Percentiles rank a stretch among this genome's conserved stretches.
Conservation (phyloP, 495 filamentous ascomycete species). For the Aspergillus baeticus region DNA sequence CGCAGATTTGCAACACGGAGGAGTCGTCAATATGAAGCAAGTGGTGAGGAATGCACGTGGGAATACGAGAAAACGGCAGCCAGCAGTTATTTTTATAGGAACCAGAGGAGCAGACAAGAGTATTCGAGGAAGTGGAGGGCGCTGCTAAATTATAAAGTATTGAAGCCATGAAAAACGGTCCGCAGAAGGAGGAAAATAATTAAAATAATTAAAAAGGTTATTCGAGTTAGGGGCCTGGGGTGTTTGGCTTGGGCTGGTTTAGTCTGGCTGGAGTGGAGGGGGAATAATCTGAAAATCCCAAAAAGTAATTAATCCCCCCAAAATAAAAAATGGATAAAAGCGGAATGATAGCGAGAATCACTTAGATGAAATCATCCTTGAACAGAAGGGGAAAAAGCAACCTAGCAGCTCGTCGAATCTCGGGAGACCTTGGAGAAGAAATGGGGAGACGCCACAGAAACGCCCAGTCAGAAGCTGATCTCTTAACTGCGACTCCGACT, state of each 20-base stretch:
- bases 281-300: conserved; percentile 7
- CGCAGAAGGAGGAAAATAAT: conserved; percentile 11
- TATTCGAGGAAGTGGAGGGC: conserved; percentile 7
- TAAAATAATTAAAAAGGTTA: conserved; percentile 13
- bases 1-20: conserved; percentile 15
- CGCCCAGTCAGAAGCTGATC: conserved; percentile 21
- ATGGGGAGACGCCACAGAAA: conserved; percentile 10
- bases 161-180: conserved; percentile 5
- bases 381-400: conserved; percentile 18
- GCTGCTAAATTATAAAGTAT: neutral
- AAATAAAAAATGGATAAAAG: conserved; percentile 6
- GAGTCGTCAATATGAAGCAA: conserved; percentile 3
- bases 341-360: conserved; percentile 4
- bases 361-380: conserved; percentile 5
- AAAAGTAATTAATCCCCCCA: conserved; percentile 9
- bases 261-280: neutral
- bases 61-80: conserved; percentile 32
- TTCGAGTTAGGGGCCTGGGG: neutral
- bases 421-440: conserved; percentile 12
- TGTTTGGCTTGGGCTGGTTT: too few species aligned
- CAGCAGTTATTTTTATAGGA: conserved; percentile 19
- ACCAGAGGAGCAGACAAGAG: conserved; percentile 14
- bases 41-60: conserved; percentile 22
- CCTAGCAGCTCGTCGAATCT: conserved; percentile 19
- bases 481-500: neutral